Evolutionary conservation across 1,284 basidiomycete genomes (phyloP).

Genomic region (Xerocomus nothofagi): DNA sequence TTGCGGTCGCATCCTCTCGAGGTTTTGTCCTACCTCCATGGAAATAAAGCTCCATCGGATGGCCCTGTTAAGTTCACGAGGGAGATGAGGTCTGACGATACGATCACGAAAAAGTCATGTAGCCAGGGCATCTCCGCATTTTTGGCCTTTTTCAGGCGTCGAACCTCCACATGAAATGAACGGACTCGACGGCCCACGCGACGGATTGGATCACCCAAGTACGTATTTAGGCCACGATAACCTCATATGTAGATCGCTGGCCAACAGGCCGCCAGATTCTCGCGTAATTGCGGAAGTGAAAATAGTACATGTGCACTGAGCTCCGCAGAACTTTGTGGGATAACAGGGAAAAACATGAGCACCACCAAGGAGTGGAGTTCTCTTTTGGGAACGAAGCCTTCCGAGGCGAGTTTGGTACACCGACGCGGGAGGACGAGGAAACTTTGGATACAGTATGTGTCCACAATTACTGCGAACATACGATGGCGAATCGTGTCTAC

Average conservation of each 20-base stretch:
- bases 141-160: constrained; percentile 28
- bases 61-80: constrained; percentile 11
- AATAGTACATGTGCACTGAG: background rate
- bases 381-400: constrained; percentile 7
- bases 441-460: background rate
- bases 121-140: constrained; percentile 32
- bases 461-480: constrained; percentile 5
- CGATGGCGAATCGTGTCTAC: background rate
- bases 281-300: constrained; percentile 36
- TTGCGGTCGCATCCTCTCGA: background rate
- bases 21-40: constrained; percentile 18
- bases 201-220: constrained; percentile 15
- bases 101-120: constrained; percentile 11
- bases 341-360: constrained; percentile 7
- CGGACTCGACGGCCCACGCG: constrained; percentile 24
- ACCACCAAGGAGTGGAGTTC: background rate
- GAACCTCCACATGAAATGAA: constrained; percentile 35
- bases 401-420: background rate
- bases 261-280: constrained; percentile 13
- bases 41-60: constrained; percentile 15
- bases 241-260: constrained; percentile 29
- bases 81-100: constrained; percentile 20
- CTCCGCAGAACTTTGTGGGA: constrained; percentile 10
- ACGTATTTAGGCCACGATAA: constrained; percentile 25
- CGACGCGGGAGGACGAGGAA: constrained; percentile 7